These are phyloP conservation scores for Catharanthus roseus DNA, from an alignment of 257 asterid genomes.

Conservation along the genomic window DNA sequence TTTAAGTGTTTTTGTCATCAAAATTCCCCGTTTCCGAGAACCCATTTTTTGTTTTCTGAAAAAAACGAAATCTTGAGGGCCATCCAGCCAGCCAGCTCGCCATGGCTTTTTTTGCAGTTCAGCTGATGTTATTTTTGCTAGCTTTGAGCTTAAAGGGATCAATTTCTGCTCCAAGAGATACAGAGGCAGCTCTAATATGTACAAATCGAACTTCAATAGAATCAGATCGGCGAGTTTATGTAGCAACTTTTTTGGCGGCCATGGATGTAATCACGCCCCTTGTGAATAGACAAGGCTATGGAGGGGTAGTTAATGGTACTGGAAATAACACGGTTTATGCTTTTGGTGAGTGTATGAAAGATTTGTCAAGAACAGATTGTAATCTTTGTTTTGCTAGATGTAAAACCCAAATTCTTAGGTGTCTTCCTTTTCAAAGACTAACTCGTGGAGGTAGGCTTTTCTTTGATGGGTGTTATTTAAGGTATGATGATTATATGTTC, in stretches of 20 bases:
- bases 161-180: slow-evolving; percentile 45
- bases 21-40: background rate
- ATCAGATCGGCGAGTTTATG: slow-evolving; percentile 37
- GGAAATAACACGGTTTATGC: slow-evolving; percentile 53
- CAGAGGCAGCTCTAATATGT: slow-evolving; percentile 48
- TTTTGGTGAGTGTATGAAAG: slow-evolving; percentile 62
- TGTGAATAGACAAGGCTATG: slow-evolving; percentile 29
- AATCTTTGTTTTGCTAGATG: slow-evolving; percentile 56
- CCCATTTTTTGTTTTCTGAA: background rate
- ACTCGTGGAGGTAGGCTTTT: slow-evolving; percentile 42
- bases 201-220: slow-evolving; percentile 36
- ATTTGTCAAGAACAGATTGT: slow-evolving; percentile 54
- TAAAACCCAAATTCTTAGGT: slow-evolving; percentile 41
- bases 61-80: background rate
- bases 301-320: slow-evolving; percentile 38
- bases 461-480: slow-evolving; percentile 57
- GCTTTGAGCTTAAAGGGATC: slow-evolving; percentile 15
- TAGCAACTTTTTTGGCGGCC: slow-evolving; percentile 43
- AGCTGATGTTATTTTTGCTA: slow-evolving; percentile 13
- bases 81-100: no score
- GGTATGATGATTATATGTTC: slow-evolving; percentile 56
- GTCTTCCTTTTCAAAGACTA: slow-evolving; percentile 49
- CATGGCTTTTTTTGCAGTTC: slow-evolving; percentile 15
- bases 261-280: slow-evolving; percentile 41
- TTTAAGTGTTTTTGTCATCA: background rate